Evolutionary conservation across 148 eudicot genomes (phyloP), one percentile per base, ranked within the genome.

Genomic region (Rhododendron molle): DNA sequence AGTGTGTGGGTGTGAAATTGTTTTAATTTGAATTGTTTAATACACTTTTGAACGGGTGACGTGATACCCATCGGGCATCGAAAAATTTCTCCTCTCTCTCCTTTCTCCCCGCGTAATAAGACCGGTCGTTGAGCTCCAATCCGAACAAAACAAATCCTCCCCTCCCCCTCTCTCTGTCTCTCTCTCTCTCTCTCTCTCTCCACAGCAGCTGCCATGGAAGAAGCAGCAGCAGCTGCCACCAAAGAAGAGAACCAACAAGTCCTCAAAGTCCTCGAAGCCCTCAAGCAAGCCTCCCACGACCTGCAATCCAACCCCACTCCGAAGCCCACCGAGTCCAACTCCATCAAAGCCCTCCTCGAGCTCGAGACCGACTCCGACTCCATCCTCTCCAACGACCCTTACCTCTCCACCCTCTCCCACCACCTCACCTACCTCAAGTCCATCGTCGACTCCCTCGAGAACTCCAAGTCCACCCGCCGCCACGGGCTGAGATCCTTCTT

Each of bases 301-400:
- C 83, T 95, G 71, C 94, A 94, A n/a, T 58, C 89, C 34, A 93
- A 89, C 88, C 91, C 93, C 0, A 83, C 9, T 36, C 44, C 46
- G 18, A 52, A 86, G 43, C 88, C 90, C 34, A 49, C 81, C 50
- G 89, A 90, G 23, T 87, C 93, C 74, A 89, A 86, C 86, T 86
- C 96, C 93, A 90, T 96, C 77, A 93, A 91, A 88, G 95, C 95
- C 4, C 88, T 96, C 0, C 92, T 96, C 11, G 96, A 94, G 90
- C 98, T 96, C 74, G 89, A 92, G 12, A 90, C 92, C 54, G 92
- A 91, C 78, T 88, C 98, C 15, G 85, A 88, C 84, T 89, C 93
- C 11, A 90, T 94, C 80, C 92, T 96, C 56, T 92, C 91, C 82
- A 60, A 86, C 28, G 94, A 94, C 88, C 98, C 96, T 1, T 83